Conservation (phyloP, 1,139 yeast genomes). For the Yamadazyma siamensis region DNA sequence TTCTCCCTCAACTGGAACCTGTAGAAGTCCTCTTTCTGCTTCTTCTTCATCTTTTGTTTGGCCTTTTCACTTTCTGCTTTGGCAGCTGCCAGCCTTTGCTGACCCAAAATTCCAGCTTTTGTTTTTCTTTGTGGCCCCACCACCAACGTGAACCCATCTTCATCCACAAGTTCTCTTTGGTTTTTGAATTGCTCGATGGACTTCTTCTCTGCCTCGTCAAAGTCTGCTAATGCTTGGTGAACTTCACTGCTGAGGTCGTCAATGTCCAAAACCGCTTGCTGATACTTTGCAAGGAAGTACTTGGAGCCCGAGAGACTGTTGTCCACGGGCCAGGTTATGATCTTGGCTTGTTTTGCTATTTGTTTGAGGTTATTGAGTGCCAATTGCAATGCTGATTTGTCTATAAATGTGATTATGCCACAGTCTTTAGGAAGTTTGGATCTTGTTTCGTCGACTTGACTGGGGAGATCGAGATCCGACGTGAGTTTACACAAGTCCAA, state of each 20-base stretch:
- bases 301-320: slow-evolving; percentile 20
- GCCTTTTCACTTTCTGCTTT: slow-evolving; percentile 45
- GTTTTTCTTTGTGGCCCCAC: slow-evolving; percentile 85
- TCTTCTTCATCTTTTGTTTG: slow-evolving; percentile 58
- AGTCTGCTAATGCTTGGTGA: slow-evolving; percentile 58
- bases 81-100: slow-evolving; percentile 40
- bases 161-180: slow-evolving; percentile 68
- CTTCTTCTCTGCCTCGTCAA: slow-evolving; percentile 69
- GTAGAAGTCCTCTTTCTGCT: slow-evolving; percentile 89
- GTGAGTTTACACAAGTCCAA: slow-evolving; percentile 60
- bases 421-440: slow-evolving; percentile 65
- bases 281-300: slow-evolving; percentile 27
- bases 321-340: slow-evolving; percentile 31
- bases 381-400: slow-evolving; percentile 65
- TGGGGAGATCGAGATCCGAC: slow-evolving; percentile 40
- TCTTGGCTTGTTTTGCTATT: slow-evolving; percentile 24
- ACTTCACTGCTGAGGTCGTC: slow-evolving; percentile 49
- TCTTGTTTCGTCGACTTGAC: slow-evolving; percentile 20
- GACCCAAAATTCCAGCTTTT: slow-evolving; percentile 61
- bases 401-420: slow-evolving; percentile 73
- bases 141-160: slow-evolving; percentile 89
- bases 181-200: slow-evolving; percentile 56
- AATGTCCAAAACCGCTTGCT: slow-evolving; percentile 39
- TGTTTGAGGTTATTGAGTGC: slow-evolving; percentile 62
- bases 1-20: slow-evolving; percentile 92